A percentile compares a stretch with the other conserved stretches of the same genome.
Evolutionary conservation across 2,329 filamentous ascomycete genomes (phyloP).

Genomic region (Penicillium palitans): DNA sequence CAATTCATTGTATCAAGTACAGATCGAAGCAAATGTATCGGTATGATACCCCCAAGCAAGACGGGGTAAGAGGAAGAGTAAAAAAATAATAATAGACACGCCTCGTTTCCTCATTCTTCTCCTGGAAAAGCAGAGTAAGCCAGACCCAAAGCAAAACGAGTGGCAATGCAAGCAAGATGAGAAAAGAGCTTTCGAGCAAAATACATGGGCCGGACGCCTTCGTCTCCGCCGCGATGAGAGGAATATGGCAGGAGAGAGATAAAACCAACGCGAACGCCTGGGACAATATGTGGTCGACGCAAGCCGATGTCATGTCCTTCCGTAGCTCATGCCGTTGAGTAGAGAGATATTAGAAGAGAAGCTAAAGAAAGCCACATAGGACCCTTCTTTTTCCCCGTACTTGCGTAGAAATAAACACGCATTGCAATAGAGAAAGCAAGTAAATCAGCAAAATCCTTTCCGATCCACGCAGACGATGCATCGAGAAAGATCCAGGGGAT

Average conservation of each 20-base stretch:
- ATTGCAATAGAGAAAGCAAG: conserved; percentile 12
- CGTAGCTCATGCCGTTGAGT: conserved; percentile 18
- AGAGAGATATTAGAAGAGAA: conserved; percentile 14
- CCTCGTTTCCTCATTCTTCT: conserved; percentile 13
- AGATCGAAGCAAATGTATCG: conserved; percentile 24
- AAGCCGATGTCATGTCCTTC: conserved; percentile 16
- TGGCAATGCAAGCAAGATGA: conserved; percentile 8
- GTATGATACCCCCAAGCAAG: conserved; percentile 21
- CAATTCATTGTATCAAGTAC: conserved; percentile 22
- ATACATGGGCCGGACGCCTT: conserved; percentile 15
- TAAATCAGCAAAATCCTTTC: conserved; percentile 26
- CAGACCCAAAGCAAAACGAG: conserved; percentile 4
- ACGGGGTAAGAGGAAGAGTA: conserved; percentile 14
- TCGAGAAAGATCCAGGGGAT: conserved; percentile 28
- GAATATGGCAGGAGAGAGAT: conserved; percentile 1
- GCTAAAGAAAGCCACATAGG: conserved; percentile 17
- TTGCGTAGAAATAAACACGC: conserved; percentile 15
- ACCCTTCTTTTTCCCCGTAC: conserved; percentile 14
- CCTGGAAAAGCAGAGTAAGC: conserved; percentile 6
- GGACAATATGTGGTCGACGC: conserved; percentile 12
- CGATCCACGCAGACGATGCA: conserved; percentile 29
- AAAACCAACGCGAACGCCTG: conserved; percentile 13
- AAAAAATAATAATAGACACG: conserved; percentile 17
- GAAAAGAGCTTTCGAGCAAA: conserved; percentile 2
- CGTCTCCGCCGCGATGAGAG: conserved; percentile 9